phyloP scores from a whole-genome alignment of 495 filamentous ascomycete species.

The Clavariopsis aquatica region DNA sequence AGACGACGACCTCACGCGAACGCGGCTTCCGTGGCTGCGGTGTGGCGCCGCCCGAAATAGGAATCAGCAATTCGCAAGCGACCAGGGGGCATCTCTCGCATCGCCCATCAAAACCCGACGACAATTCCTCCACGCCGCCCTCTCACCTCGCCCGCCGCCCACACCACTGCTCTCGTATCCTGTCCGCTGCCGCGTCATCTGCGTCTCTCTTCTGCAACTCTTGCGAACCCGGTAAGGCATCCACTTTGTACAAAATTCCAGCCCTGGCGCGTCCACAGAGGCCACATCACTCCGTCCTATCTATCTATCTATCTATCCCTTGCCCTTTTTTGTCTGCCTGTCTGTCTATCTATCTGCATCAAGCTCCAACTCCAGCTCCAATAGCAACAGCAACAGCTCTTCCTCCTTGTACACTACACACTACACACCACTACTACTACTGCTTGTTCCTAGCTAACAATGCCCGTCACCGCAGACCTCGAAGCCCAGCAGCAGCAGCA shows the following conservation, averaged over 20 bases:
- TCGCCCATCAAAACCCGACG: background rate
- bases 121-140: conserved; percentile 7
- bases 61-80: background rate
- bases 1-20: background rate
- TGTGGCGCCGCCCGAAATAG: conserved; percentile 17
- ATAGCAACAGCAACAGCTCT: background rate
- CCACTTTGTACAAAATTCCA: conserved; percentile 14
- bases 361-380: background rate
- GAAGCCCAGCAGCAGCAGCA: conserved; percentile 30
- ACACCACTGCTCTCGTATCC: background rate
- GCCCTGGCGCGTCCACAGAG: background rate
- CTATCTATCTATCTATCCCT: no score
- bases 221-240: conserved; percentile 21
- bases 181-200: conserved; percentile 31
- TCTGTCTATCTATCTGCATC: conserved; percentile 2
- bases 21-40: background rate
- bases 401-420: background rate
- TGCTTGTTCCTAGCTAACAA: conserved; percentile 33
- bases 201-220: background rate
- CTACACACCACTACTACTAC: background rate
- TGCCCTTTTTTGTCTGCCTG: no score
- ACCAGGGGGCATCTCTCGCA: conserved; percentile 11
- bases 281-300: conserved; percentile 27
- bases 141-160: background rate
- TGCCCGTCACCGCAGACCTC: conserved; percentile 27